Percentiles rank a stretch among this genome's conserved stretches.
Conservation (phyloP, 768 basidiomycete species). For the Trametes cingulata region DNA sequence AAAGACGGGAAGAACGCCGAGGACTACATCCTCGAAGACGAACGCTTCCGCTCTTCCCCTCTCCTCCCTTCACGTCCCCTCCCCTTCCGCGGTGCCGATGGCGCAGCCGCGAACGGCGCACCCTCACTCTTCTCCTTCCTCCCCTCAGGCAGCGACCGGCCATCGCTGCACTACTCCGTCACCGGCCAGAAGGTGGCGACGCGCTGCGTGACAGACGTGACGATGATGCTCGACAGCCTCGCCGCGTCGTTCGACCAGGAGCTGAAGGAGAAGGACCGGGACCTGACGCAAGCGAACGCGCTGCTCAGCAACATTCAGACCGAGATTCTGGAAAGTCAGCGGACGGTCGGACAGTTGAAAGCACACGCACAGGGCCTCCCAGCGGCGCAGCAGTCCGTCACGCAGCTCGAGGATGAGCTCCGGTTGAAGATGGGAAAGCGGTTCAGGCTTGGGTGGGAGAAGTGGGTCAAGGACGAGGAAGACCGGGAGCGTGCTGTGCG, state of each 20-base stretch:
- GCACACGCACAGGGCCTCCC: slow-evolving; percentile 66
- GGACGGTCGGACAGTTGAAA: slow-evolving; percentile 69
- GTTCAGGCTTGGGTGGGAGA: slow-evolving; percentile 88
- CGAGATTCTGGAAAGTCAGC: slow-evolving; percentile 85
- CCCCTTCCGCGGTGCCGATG: slow-evolving; percentile 61
- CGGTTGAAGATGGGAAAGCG: slow-evolving; percentile 75
- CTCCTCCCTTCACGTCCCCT: slow-evolving; percentile 66
- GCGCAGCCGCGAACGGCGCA: slow-evolving; percentile 44
- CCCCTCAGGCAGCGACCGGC: slow-evolving; percentile 44
- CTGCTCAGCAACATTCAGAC: slow-evolving; percentile 83
- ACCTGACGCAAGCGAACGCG: slow-evolving; percentile 86
- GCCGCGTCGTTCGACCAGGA: slow-evolving; percentile 92
- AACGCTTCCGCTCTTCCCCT: slow-evolving; percentile 92
- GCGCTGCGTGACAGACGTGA: slow-evolving; percentile 80
- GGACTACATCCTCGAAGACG: slow-evolving; percentile 98
- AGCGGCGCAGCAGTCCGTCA: slow-evolving; percentile 57
- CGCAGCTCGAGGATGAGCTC: slow-evolving; percentile 65
- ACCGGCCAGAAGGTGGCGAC: slow-evolving; percentile 87
- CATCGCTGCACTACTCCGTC: slow-evolving; percentile 81
- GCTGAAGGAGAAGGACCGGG: slow-evolving; percentile 87
- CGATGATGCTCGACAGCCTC: slow-evolving; percentile 82
- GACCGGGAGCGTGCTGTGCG: slow-evolving; percentile 69
- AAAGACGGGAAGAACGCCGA: slow-evolving; percentile 96
- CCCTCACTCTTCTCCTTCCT: slow-evolving; percentile 14
- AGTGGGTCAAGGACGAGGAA: slow-evolving; percentile 88